Evolutionary conservation across 148 eudicot species (phyloP).

Genomic region (Beta vulgaris): DNA sequence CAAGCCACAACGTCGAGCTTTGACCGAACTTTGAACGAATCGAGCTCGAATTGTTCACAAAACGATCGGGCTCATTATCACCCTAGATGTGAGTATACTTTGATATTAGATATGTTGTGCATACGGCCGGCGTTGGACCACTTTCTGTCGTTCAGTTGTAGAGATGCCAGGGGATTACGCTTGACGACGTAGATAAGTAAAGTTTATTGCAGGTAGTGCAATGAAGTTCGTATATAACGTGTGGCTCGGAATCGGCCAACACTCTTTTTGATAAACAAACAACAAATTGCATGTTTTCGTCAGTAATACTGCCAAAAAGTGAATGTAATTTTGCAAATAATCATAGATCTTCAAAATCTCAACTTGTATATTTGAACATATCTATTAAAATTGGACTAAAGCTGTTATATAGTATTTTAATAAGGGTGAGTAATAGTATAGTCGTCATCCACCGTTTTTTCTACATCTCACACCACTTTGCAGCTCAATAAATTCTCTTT

Average conservation of each 20-base stretch:
- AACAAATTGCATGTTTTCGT: constrained; percentile 21
- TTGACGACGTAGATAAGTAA: not conserved
- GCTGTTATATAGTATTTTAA: not conserved
- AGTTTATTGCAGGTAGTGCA: not conserved
- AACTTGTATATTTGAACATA: constrained; percentile 23
- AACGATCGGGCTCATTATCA: no score
- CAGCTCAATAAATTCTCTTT: not conserved
- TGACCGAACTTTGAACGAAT: no score
- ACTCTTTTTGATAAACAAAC: constrained; percentile 8
- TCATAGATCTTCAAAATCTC: constrained; percentile 16
- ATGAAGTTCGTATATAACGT: constrained; percentile 8
- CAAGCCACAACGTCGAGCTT: no score
- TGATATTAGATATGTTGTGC: not conserved
- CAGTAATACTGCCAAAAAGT: constrained; percentile 22
- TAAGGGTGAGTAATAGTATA: no score
- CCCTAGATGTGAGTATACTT: not conserved
- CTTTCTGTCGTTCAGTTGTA: not conserved
- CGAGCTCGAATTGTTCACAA: no score
- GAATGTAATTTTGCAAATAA: constrained; percentile 12
- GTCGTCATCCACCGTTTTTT: no score
- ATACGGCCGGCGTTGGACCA: not conserved
- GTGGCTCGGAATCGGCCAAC: constrained; percentile 27
- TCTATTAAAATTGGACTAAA: constrained; percentile 14
- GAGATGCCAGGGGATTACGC: not conserved
- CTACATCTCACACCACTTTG: not conserved